These are phyloP conservation scores for Pulveroboletus ravenelii DNA, from an alignment of 768 basidiomycete species.

Conservation along the genomic window DNA sequence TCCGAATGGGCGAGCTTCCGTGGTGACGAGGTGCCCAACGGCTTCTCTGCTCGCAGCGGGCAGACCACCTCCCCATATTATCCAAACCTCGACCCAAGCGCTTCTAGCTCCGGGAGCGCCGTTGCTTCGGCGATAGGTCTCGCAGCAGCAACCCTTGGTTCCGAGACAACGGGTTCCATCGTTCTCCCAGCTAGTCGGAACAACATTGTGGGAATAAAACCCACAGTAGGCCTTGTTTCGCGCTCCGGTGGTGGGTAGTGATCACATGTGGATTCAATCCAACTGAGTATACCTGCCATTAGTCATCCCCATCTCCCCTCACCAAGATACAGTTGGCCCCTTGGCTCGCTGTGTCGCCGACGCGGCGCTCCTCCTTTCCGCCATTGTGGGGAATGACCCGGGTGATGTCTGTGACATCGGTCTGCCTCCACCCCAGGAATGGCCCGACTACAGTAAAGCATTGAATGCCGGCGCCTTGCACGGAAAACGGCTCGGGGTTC, in stretches of 20 bases:
- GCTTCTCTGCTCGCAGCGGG: slow-evolving; percentile 45
- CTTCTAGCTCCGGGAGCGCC: slow-evolving; percentile 42
- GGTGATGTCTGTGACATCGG: slow-evolving; percentile 36
- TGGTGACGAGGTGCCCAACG: slow-evolving; percentile 31
- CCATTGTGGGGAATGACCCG: slow-evolving; percentile 42
- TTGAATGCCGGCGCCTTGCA: slow-evolving; percentile 41
- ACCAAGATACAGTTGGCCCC: slow-evolving; percentile 40
- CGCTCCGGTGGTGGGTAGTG: slow-evolving; percentile 32
- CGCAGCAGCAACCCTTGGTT: slow-evolving; percentile 40
- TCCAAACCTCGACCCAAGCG: slow-evolving; percentile 37
- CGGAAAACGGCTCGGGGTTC: slow-evolving; percentile 44
- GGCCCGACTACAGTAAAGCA: slow-evolving; percentile 56
- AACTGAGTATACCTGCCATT: slow-evolving; percentile 11
- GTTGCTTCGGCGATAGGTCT: slow-evolving; percentile 43
- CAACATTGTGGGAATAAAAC: slow-evolving; percentile 43
- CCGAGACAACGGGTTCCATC: slow-evolving; percentile 48
- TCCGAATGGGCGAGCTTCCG: slow-evolving; percentile 43
- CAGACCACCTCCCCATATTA: slow-evolving; percentile 40
- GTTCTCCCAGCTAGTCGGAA: slow-evolving; percentile 39
- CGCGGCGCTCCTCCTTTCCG: slow-evolving; percentile 34
- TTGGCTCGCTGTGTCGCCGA: slow-evolving; percentile 36
- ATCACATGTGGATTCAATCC: background rate
- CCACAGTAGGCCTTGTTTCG: slow-evolving; percentile 40
- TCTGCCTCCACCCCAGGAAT: slow-evolving; percentile 38
- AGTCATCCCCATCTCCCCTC: slow-evolving; percentile 43